Percentiles rank a stretch among this genome's conserved stretches.
Evolutionary conservation across 1,139 yeast genomes (phyloP).

Genomic region (Blastobotrys niveus): DNA sequence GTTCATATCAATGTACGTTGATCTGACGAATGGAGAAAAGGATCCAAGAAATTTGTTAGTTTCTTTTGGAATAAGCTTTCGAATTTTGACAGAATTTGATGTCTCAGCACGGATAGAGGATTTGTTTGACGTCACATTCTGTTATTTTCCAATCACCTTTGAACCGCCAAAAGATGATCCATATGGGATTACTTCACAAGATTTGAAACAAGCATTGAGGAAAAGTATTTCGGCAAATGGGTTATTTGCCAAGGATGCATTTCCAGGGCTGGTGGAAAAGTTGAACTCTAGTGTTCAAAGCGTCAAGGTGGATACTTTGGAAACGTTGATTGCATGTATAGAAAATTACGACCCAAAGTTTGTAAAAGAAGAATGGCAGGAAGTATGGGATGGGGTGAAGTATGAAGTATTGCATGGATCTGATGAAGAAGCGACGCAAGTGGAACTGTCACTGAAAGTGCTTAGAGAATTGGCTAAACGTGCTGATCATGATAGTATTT

Average conservation of each 20-base stretch:
- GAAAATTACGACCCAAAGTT: constrained; percentile 45
- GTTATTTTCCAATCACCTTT: constrained; percentile 95
- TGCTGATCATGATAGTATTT: constrained; percentile 23
- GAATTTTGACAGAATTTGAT: constrained; percentile 44
- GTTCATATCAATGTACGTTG: constrained; percentile 53
- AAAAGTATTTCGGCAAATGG: constrained; percentile 55
- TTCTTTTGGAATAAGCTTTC: constrained; percentile 56
- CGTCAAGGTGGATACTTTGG: constrained; percentile 71
- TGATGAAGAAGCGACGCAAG: constrained; percentile 38
- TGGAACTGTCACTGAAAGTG: constrained; percentile 44
- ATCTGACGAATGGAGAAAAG: constrained; percentile 79
- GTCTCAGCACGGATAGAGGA: constrained; percentile 46
- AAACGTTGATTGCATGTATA: constrained; percentile 56
- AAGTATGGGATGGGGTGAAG: constrained; percentile 83
- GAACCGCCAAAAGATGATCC: constrained; percentile 92
- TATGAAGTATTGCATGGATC: constrained; percentile 80
- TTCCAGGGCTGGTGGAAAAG: constrained; percentile 77
- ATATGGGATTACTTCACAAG: constrained; percentile 69
- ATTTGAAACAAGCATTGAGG: constrained; percentile 56
- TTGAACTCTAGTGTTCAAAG: constrained; percentile 73
- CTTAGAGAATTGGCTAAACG: constrained; percentile 40
- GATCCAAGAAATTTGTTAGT: constrained; percentile 81
- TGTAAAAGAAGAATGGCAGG: constrained; percentile 53
- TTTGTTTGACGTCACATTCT: constrained; percentile 80
- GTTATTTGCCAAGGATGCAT: constrained; percentile 63